A percentile compares a stretch with the other conserved stretches of the same genome.
Conservation (phyloP, 2,329 filamentous ascomycete species). For the Chrysosporium queenslandicum region DNA sequence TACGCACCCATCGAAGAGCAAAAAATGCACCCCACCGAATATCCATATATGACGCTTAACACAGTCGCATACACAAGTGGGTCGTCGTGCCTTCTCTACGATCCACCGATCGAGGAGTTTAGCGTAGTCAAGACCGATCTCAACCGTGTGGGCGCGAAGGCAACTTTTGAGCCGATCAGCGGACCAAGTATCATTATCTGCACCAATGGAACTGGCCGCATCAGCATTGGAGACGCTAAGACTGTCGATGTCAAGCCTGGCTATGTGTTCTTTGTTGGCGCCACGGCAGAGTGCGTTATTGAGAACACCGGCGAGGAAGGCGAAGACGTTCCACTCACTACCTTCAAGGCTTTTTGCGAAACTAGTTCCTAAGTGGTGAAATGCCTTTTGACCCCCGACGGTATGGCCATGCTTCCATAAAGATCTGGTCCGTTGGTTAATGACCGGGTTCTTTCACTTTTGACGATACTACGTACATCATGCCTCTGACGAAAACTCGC, state of each 20-base stretch:
- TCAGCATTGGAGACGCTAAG: conserved; percentile 68
- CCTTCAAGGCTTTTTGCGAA: conserved; percentile 92
- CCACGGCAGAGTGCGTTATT: conserved; percentile 71
- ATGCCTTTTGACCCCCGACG: too few relatives aligned
- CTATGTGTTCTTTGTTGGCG: conserved; percentile 74
- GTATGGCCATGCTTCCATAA: too few relatives aligned
- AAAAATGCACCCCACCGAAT: conserved; percentile 79
- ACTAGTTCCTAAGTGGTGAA: conserved; percentile 18
- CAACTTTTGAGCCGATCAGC: conserved; percentile 74
- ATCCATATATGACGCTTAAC: conserved; percentile 76
- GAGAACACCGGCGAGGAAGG: conserved; percentile 47
- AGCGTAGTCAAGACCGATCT: conserved; percentile 74
- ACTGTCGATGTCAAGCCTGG: conserved; percentile 63
- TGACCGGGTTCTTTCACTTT: too few relatives aligned
- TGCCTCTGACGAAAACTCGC: too few relatives aligned
- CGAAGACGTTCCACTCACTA: conserved; percentile 58
- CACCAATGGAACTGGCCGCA: conserved; percentile 70
- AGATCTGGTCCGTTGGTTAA: too few relatives aligned
- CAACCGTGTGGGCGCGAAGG: conserved; percentile 61
- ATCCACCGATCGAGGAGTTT: conserved; percentile 95
- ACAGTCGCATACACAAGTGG: conserved; percentile 67
- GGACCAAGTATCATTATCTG: conserved; percentile 91
- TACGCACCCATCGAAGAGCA: conserved; percentile 92
- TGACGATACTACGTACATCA: too few relatives aligned
- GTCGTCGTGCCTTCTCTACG: conserved; percentile 66